Evolutionary conservation across 78 protist species (phyloP).

Genomic region (Planoprotostelium fungivorum): DNA sequence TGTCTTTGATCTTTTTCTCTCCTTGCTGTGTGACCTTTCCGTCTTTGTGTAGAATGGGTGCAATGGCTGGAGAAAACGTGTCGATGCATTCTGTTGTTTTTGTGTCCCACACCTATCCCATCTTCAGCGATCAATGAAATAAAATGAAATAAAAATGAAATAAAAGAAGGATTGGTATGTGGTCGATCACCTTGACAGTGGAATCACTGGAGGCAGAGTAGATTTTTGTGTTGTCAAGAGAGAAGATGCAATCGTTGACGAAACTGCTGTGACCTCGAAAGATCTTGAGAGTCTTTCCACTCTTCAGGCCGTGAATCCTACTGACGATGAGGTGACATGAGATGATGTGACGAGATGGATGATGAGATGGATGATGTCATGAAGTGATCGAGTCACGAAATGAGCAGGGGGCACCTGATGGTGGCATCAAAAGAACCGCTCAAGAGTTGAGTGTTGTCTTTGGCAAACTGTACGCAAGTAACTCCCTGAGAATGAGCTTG

Average conservation of each 20-base stretch:
- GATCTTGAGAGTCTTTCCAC: conserved; percentile 73
- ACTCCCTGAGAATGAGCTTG: conserved; percentile 75
- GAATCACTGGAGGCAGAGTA: conserved; percentile 67
- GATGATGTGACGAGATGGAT: too few relatives aligned
- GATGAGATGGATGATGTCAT: too few relatives aligned
- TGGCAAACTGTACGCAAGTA: conserved; percentile 55
- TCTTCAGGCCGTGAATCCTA: conserved; percentile 76
- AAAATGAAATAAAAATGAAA: neutral
- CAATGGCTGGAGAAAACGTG: conserved; percentile 24
- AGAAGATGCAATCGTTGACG: conserved; percentile 43
- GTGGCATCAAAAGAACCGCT: conserved; percentile 66
- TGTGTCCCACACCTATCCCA: conserved; percentile 63
- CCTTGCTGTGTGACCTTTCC: neutral
- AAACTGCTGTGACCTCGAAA: conserved; percentile 77
- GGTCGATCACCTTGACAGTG: conserved; percentile 31
- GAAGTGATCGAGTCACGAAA: too few relatives aligned
- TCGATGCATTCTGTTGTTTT: conserved; percentile 60
- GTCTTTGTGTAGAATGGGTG: neutral
- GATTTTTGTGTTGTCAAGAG: conserved; percentile 30
- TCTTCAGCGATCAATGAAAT: neutral
- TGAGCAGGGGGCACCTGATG: too few relatives aligned
- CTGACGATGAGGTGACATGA: too few relatives aligned
- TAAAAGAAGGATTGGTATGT: neutral
- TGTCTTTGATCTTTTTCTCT: conserved; percentile 8
- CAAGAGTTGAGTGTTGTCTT: conserved; percentile 42